A percentile compares a stretch with the other conserved stretches of the same genome.
phyloP scores from a whole-genome alignment of 1,139 yeast species.

The Kluyveromyces sp. region DNA sequence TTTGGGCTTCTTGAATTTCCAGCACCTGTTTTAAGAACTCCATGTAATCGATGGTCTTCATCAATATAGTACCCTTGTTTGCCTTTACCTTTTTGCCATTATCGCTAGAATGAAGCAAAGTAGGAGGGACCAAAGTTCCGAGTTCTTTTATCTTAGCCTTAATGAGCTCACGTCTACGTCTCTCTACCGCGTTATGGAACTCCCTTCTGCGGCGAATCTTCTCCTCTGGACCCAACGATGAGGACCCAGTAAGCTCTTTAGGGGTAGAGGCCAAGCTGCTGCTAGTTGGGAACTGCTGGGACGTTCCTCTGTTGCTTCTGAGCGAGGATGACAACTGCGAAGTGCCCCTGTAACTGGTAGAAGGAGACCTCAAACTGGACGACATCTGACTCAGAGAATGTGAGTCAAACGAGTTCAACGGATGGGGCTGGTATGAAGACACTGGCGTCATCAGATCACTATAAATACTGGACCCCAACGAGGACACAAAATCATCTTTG shows the following conservation, averaged over 20 bases:
- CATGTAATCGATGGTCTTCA: conserved; percentile 63
- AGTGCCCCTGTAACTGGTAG: conserved; percentile 23
- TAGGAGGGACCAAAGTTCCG: conserved; percentile 65
- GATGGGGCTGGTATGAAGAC: conserved; percentile 23
- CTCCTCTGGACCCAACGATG: conserved; percentile 53
- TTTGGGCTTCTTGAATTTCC: conserved; percentile 35
- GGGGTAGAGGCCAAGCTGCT: conserved; percentile 11
- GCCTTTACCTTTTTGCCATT: conserved; percentile 62
- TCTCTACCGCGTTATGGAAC: conserved; percentile 74
- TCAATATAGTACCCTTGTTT: conserved; percentile 60
- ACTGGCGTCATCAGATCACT: conserved; percentile 22
- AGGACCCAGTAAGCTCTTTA: conserved; percentile 14
- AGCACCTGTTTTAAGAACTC: conserved; percentile 43
- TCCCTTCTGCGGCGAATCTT: conserved; percentile 63
- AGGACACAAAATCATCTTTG: conserved; percentile 25
- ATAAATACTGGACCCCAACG: conserved; percentile 23
- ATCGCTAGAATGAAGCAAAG: conserved; percentile 46
- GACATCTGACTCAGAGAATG: conserved; percentile 13
- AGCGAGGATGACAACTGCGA: conserved; percentile 24
- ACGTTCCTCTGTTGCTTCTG: conserved; percentile 16
- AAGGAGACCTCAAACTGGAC: conserved; percentile 23
- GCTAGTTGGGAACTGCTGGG: conserved; percentile 18
- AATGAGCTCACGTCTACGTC: conserved; percentile 69
- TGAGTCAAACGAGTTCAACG: conserved; percentile 13
- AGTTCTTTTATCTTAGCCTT: conserved; percentile 69